Percentiles rank a stretch among this genome's conserved stretches.
These are phyloP conservation scores for Pichia norvegensis DNA, from an alignment of 1,139 yeast genomes.

Conservation along the genomic window DNA sequence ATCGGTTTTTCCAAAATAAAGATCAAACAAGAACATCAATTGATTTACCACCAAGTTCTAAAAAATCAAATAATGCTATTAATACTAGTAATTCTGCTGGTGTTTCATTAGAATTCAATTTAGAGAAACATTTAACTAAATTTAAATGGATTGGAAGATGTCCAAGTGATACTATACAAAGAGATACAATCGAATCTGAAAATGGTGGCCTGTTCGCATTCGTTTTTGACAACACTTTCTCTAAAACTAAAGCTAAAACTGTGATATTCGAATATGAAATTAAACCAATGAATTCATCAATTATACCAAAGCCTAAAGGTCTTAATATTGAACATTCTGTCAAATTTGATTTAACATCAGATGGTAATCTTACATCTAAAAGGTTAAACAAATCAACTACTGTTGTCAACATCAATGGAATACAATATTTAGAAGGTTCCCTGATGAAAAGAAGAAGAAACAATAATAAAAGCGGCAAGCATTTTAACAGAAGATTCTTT, in stretches of 20 bases:
- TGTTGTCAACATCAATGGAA: conserved; percentile 36
- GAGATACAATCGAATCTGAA: conserved; percentile 52
- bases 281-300: not conserved
- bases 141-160: conserved; percentile 42
- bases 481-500: conserved; percentile 79
- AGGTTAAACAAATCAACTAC: conserved; percentile 15
- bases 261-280: conserved; percentile 60
- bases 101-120: conserved; percentile 29
- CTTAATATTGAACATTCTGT: not conserved
- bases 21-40: not conserved
- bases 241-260: conserved; percentile 77
- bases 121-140: conserved; percentile 33
- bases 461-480: conserved; percentile 74
- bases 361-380: conserved; percentile 1
- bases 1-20: conserved; percentile 16
- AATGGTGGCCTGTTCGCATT: conserved; percentile 72
- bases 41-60: not conserved
- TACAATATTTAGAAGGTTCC: conserved; percentile 64
- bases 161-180: conserved; percentile 48
- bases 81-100: not conserved
- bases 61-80: not conserved
- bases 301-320: not conserved
- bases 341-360: not conserved
- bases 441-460: conserved; percentile 64
- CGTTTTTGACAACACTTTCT: conserved; percentile 85